These are phyloP conservation scores for Seminavis robusta DNA, from an alignment of 108 stramenopile species.

Conservation along the genomic window DNA sequence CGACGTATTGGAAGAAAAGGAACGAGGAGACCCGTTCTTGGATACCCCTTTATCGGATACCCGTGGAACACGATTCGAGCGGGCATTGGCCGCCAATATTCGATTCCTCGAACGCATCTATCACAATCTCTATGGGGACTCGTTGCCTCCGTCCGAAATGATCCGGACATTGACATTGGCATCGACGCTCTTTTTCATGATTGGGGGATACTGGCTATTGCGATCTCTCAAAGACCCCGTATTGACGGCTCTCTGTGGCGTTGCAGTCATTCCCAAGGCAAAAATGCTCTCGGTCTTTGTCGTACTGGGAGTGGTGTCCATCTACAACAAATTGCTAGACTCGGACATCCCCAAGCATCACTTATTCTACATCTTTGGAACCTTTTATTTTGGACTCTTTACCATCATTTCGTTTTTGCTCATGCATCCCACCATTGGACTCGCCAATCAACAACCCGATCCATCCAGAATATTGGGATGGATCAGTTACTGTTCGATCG, in stretches of 20 bases:
- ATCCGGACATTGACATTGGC: conserved; percentile 86
- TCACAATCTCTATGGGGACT: conserved; percentile 83
- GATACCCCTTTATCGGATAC: conserved; percentile 63
- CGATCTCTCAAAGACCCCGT: conserved; percentile 94
- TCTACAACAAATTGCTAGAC: conserved; percentile 93
- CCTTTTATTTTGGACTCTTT: conserved; percentile 88
- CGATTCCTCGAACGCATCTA: conserved; percentile 49
- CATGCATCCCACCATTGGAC: conserved; percentile 80
- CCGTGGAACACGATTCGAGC: conserved; percentile 33
- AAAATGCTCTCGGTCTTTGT: conserved; percentile 93
- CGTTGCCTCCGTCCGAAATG: conserved; percentile 79
- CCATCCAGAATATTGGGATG: conserved; percentile 86
- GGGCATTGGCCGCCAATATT: conserved; percentile 31
- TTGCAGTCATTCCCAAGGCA: conserved; percentile 89
- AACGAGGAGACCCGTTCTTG: conserved; percentile 44
- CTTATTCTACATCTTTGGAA: conserved; percentile 94
- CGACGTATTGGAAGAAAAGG: conserved; percentile 17
- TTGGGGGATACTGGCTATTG: conserved; percentile 97
- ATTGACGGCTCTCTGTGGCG: conserved; percentile 91
- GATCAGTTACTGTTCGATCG: conserved; percentile 94
- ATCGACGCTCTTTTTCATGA: conserved; percentile 95
- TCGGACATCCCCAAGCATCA: conserved; percentile 84
- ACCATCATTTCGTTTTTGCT: conserved; percentile 70
- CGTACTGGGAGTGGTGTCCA: conserved; percentile 84
- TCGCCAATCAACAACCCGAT: conserved; percentile 73